phyloP scores from a whole-genome alignment of 257 asterid genomes.

The Fraxinus cuspidata region DNA sequence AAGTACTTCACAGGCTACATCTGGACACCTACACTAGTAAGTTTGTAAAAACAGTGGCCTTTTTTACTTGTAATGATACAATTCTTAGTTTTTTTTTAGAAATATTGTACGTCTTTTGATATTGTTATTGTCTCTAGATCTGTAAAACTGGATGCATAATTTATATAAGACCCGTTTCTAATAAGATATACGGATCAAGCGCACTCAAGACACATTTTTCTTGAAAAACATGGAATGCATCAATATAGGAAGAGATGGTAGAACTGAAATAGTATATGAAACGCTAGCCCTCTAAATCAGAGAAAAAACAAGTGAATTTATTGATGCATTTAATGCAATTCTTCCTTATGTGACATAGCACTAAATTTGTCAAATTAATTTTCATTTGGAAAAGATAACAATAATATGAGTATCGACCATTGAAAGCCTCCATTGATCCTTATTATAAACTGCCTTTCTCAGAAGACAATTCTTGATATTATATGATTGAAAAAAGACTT shows the following conservation, averaged over 20 bases:
- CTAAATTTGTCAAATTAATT: neutral
- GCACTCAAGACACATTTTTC: neutral
- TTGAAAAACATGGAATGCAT: neutral
- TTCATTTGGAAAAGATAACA: neutral
- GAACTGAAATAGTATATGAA: neutral
- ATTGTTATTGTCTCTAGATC: neutral
- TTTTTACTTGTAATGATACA: neutral
- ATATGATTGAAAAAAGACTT: neutral
- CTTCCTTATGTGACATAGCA: neutral
- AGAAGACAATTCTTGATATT: neutral
- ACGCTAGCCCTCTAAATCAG: neutral
- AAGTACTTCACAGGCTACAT: neutral
- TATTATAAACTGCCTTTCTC: neutral
- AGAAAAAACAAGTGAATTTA: neutral
- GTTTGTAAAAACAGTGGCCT: neutral
- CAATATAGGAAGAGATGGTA: neutral
- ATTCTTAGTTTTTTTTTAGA: neutral
- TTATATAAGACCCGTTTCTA: no score
- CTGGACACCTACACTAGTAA: neutral
- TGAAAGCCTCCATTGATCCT: neutral
- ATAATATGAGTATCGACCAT: neutral
- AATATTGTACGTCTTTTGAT: neutral
- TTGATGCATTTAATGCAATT: neutral
- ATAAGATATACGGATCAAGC: no score
- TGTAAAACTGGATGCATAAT: neutral